Conservation (phyloP, 306 rosid genomes). For the Malus asiatica region DNA sequence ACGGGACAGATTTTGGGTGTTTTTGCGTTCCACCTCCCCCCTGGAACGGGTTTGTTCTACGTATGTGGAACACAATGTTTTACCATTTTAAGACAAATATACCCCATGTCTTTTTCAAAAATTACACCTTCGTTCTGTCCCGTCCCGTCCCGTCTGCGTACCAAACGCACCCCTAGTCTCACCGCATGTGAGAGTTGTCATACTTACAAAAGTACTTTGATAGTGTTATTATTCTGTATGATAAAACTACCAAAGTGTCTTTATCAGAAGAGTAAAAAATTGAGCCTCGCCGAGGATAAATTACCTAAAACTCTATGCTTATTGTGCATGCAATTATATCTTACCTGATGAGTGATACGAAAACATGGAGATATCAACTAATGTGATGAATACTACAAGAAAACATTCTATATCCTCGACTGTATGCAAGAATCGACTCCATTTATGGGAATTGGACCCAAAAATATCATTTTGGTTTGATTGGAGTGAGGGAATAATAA, state of each 20-base stretch:
- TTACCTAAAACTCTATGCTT: not conserved
- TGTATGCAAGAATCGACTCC: not conserved
- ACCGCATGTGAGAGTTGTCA: not conserved
- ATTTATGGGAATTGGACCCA: constrained; percentile 2
- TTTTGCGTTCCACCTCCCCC: too few relatives aligned
- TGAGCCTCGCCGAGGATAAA: not conserved
- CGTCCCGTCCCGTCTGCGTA: too few relatives aligned
- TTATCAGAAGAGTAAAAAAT: too few relatives aligned
- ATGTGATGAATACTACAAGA: not conserved
- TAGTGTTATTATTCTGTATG: not conserved
- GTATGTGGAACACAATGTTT: too few relatives aligned
- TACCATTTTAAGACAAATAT: too few relatives aligned
- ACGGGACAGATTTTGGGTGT: too few relatives aligned
- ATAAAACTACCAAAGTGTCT: too few relatives aligned
- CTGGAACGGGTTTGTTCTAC: too few relatives aligned
- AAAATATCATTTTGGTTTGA: not conserved
- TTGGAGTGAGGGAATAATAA: constrained; percentile 4
- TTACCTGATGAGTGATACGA: not conserved
- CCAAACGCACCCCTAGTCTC: too few relatives aligned
- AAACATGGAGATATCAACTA: not conserved
- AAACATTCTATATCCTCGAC: not conserved
- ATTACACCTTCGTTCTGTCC: too few relatives aligned
- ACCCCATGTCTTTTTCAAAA: too few relatives aligned
- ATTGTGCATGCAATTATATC: not conserved
- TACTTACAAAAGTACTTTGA: too few relatives aligned